A percentile compares a stretch with the other conserved stretches of the same genome.
Evolutionary conservation across 768 basidiomycete species (phyloP).

Genomic region (Hemileccinum impolitum): DNA sequence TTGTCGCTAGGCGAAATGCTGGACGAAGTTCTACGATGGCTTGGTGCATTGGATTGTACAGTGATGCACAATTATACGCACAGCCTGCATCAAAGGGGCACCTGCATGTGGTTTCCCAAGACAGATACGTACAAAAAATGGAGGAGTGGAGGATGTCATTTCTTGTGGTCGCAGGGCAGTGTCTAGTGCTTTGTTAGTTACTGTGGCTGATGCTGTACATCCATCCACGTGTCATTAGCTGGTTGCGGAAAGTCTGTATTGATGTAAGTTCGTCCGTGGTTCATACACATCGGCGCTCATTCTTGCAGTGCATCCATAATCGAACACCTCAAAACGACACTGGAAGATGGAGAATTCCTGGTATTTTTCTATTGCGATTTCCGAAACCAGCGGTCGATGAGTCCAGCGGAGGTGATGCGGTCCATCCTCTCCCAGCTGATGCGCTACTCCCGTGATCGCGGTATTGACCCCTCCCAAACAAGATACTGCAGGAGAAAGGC

Average conservation of each 20-base stretch:
- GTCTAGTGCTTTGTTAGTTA: background rate
- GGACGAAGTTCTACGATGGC: background rate
- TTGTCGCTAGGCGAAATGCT: background rate
- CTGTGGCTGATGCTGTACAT: background rate
- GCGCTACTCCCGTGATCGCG: background rate
- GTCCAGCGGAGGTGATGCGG: background rate
- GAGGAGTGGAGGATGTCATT: background rate
- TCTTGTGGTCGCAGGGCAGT: background rate
- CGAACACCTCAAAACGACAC: background rate
- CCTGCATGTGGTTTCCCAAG: background rate
- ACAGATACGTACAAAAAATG: background rate
- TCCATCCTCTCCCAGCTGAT: slow-evolving; percentile 9
- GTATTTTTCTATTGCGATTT: slow-evolving; percentile 14
- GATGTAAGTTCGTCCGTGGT: background rate
- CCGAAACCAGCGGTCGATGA: background rate
- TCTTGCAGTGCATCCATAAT: background rate
- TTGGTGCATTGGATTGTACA: background rate
- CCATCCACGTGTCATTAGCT: background rate
- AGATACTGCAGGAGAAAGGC: slow-evolving; percentile 2
- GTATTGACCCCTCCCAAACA: background rate
- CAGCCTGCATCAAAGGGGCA: background rate
- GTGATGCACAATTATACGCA: background rate
- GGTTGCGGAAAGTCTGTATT: background rate
- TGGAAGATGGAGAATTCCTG: background rate
- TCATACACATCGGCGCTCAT: background rate